Percentiles rank a stretch among this genome's conserved stretches.
phyloP scores from a whole-genome alignment of 371 early-diverging fungal genomes.

The Rhizopus delemar region DNA sequence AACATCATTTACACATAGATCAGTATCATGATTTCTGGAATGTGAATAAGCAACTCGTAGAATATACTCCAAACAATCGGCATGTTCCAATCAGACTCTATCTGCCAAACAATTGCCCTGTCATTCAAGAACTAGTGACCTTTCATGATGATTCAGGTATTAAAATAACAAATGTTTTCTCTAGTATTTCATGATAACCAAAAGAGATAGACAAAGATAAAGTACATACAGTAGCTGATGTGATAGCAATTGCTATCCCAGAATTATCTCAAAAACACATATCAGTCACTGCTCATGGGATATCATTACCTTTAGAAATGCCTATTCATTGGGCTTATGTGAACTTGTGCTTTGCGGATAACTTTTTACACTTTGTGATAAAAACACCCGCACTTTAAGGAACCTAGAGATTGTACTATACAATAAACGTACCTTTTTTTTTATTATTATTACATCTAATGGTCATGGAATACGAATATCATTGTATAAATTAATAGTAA shows the following conservation, averaged over 20 bases:
- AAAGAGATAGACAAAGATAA: slow-evolving; percentile 18
- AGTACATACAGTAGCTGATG: slow-evolving; percentile 17
- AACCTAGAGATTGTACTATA: too few relatives aligned
- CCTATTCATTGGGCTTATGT: slow-evolving; percentile 69
- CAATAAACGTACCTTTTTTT: not conserved
- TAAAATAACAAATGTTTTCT: not conserved
- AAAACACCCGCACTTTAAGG: not conserved
- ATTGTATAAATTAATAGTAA: too few relatives aligned
- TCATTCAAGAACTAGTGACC: slow-evolving; percentile 61
- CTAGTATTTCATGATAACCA: not conserved
- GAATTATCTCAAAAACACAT: slow-evolving; percentile 17
- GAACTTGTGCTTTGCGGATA: slow-evolving; percentile 70
- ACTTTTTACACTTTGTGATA: slow-evolving; percentile 72
- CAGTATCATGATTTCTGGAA: slow-evolving; percentile 64
- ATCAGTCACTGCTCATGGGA: slow-evolving; percentile 55
- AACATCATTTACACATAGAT: slow-evolving; percentile 27
- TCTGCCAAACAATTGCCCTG: slow-evolving; percentile 60
- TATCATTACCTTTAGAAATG: slow-evolving; percentile 56
- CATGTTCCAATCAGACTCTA: slow-evolving; percentile 62
- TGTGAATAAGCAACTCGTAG: slow-evolving; percentile 61
- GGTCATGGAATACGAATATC: too few relatives aligned
- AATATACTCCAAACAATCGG: slow-evolving; percentile 43
- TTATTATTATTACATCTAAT: not conserved
- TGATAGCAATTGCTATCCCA: slow-evolving; percentile 23
- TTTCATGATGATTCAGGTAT: slow-evolving; percentile 37